A percentile compares a stretch with the other conserved stretches of the same genome.
phyloP scores from a whole-genome alignment of 164 flowering plant genomes.

The Macadamia integrifolia region DNA sequence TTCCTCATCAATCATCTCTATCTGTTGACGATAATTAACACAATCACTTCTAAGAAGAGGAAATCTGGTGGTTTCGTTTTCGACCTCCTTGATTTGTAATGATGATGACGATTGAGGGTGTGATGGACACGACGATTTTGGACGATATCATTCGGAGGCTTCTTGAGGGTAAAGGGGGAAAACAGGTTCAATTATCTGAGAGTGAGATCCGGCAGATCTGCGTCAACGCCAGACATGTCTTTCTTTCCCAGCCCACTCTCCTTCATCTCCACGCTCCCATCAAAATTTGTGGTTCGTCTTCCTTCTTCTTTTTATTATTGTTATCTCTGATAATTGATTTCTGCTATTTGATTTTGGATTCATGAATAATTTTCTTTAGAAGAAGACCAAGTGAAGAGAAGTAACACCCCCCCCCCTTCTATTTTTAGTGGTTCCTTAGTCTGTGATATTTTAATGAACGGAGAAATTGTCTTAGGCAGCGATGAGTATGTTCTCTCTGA shows the following conservation, averaged over 20 bases:
- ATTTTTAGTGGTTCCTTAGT: too few relatives aligned
- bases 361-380: neutral
- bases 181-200: constrained; percentile 78
- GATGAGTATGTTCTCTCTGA: too few relatives aligned
- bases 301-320: neutral
- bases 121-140: constrained; percentile 65
- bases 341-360: neutral
- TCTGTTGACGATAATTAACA: neutral
- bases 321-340: neutral
- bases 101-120: constrained; percentile 84
- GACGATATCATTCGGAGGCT: constrained; percentile 77
- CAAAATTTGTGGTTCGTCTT: constrained; percentile 56
- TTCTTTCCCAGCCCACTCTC: constrained; percentile 70
- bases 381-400: neutral
- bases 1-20: too few relatives aligned
- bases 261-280: constrained; percentile 64
- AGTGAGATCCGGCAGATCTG: constrained; percentile 85
- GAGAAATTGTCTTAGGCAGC: too few relatives aligned
- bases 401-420: too few relatives aligned
- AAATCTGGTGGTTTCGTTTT: neutral
- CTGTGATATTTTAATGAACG: too few relatives aligned
- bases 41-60: neutral
- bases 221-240: constrained; percentile 70
- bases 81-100: constrained; percentile 11
- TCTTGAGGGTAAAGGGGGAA: constrained; percentile 73